These are phyloP conservation scores for Aspergillus ochraceus DNA, from an alignment of 2,329 filamentous ascomycete genomes.

Conservation along the genomic window DNA sequence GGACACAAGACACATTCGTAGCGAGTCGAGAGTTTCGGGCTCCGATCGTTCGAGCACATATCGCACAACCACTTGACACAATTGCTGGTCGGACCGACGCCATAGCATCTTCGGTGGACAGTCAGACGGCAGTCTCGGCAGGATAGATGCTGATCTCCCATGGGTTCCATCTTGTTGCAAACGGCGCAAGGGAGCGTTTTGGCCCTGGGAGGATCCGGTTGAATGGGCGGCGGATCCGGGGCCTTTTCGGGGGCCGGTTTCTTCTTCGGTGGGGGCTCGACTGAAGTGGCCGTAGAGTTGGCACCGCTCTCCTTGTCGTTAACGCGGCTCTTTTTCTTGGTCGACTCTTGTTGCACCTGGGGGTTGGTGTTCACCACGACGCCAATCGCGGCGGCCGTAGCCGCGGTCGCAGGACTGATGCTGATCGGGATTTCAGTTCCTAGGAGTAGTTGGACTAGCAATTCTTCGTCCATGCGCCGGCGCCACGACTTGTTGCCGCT, in stretches of 20 bases:
- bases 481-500: slow-evolving; percentile 82
- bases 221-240: slow-evolving; percentile 58
- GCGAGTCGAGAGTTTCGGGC: slow-evolving; percentile 85
- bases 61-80: slow-evolving; percentile 90
- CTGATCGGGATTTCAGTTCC: slow-evolving; percentile 47
- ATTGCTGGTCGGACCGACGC: slow-evolving; percentile 68
- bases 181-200: slow-evolving; percentile 80
- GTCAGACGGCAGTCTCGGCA: slow-evolving; percentile 89
- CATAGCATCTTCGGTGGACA: slow-evolving; percentile 90
- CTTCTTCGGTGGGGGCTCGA: slow-evolving; percentile 59
- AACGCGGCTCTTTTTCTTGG: slow-evolving; percentile 62
- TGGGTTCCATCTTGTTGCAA: slow-evolving; percentile 72
- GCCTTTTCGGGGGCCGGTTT: slow-evolving; percentile 60
- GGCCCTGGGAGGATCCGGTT: slow-evolving; percentile 77
- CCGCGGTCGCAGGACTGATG: slow-evolving; percentile 43
- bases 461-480: slow-evolving; percentile 85
- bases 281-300: slow-evolving; percentile 45
- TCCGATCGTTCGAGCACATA: slow-evolving; percentile 92
- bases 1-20: slow-evolving; percentile 95
- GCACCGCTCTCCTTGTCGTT: slow-evolving; percentile 52
- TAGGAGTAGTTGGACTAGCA: slow-evolving; percentile 52
- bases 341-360: slow-evolving; percentile 48
- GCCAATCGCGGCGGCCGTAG: slow-evolving; percentile 45
- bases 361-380: slow-evolving; percentile 39
- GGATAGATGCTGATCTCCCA: slow-evolving; percentile 69